Evolutionary conservation across 805 yeast genomes (phyloP), one percentile per base, ranked within the genome.

Genomic region (Zygosaccharomyces siamensis): DNA sequence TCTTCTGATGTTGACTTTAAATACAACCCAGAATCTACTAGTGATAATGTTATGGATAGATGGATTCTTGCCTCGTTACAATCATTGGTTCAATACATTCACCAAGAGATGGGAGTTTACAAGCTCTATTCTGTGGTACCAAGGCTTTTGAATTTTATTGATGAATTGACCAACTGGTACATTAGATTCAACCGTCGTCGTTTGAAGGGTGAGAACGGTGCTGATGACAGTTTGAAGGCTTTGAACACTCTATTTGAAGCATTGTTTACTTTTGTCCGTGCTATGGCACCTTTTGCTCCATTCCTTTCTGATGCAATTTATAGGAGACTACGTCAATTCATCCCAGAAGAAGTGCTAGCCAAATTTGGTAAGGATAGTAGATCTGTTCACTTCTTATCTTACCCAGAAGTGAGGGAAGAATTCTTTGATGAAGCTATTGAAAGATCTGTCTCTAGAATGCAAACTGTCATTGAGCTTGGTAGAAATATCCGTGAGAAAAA

Each of bases 241-340:
- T 78, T 93, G 63, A 93, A 93, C 73, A 86, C 97, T 21, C 75
- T 93, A 69, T 83, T 90, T 49, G 96, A 89, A 68, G 96, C 93
- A 30, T 75, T 90, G 60, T 86, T 86, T 69, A 88, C 89, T 40
- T 81, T 93, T 63, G 84, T 81, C 45, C 83, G 97, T 67, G 95
- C 96, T 43, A 92, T 93, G 97, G 98, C 98, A 50, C 99, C 99
- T 57, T 93, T 93, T 74, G 90, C 98, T 46, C 99, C 99, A 56
- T 95, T 84, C 78, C 76, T 95, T 69, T 76, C 98, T 43, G 99
- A 93, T 64, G 81, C 80, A 62, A 86, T 93, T 60, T 93, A 90
- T 73, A 84, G 80, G 66, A 82, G 80, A 69, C 72, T 93, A 72
- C 79, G 75, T 63, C 73, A 72, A 41, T 80, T 72, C 58, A 84